A percentile compares a stretch with the other conserved stretches of the same genome.
Evolutionary conservation across 768 basidiomycete genomes (phyloP).

Genomic region (Rhodotorula diobovata): DNA sequence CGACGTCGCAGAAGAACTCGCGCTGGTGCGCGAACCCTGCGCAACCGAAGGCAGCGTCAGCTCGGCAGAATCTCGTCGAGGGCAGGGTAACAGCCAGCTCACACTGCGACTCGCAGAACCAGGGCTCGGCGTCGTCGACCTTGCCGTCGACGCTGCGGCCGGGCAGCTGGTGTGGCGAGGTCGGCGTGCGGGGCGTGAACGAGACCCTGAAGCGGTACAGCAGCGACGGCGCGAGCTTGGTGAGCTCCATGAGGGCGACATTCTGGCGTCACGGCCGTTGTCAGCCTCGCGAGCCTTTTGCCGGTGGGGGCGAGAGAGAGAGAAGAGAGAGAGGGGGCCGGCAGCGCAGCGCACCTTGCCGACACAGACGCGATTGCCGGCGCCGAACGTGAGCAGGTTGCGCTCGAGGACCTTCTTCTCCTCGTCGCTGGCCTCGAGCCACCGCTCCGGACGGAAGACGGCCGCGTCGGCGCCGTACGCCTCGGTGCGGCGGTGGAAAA

Average conservation of each 20-base stretch:
- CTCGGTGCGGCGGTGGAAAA: constrained; percentile 18
- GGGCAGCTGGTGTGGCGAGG: constrained; percentile 5
- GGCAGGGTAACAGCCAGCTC: not conserved
- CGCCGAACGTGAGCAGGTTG: constrained; percentile 23
- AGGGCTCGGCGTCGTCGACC: constrained; percentile 7
- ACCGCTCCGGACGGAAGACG: constrained; percentile 29
- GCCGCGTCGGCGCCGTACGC: constrained; percentile 29
- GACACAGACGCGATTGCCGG: constrained; percentile 13
- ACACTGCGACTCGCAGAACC: constrained; percentile 4
- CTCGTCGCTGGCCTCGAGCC: constrained; percentile 28
- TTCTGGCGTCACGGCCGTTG: constrained; percentile 8
- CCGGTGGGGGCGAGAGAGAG: not conserved
- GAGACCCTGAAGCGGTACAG: constrained; percentile 9
- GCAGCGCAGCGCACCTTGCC: constrained; percentile 1
- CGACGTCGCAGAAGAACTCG: constrained; percentile 1
- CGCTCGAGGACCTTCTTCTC: constrained; percentile 17
- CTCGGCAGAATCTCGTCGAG: too few relatives aligned
- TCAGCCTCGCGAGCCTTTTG: not conserved
- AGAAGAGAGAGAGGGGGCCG: too few relatives aligned
- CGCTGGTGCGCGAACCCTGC: constrained; percentile 3
- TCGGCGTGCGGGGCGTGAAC: constrained; percentile 9
- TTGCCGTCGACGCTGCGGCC: constrained; percentile 12
- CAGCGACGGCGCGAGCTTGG: constrained; percentile 16
- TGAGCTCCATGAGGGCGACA: constrained; percentile 37
- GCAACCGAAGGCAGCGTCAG: not conserved